These are phyloP conservation scores for Chionographis japonica DNA, from an alignment of 106 monocot genomes.

Conservation along the genomic window DNA sequence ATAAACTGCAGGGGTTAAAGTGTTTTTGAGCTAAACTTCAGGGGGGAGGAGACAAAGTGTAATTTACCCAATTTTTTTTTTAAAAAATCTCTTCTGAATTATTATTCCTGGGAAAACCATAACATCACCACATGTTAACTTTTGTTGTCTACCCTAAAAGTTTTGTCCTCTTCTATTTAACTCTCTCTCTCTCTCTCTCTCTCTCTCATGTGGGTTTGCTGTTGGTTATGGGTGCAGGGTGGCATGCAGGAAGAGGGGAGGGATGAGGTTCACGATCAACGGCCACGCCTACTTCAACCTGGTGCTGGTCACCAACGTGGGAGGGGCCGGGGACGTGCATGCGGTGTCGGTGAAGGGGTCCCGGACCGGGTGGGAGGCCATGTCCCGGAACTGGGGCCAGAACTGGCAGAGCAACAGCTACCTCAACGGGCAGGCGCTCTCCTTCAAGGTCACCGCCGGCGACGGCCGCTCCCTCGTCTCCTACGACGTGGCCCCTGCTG, in stretches of 20 bases:
- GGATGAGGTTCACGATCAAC: constrained; percentile 62
- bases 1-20: too few relatives aligned
- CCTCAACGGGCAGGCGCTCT: constrained; percentile 45
- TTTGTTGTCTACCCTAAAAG: too few relatives aligned
- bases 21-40: too few relatives aligned
- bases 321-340: constrained; percentile 46
- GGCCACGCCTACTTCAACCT: constrained; percentile 73
- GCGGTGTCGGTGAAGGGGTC: constrained; percentile 45
- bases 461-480: constrained; percentile 42
- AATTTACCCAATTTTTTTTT: too few relatives aligned
- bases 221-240: constrained; percentile 23
- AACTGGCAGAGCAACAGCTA: constrained; percentile 56
- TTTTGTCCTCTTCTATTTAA: too few relatives aligned
- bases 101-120: too few relatives aligned
- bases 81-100: too few relatives aligned
- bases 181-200: too few relatives aligned
- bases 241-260: constrained; percentile 46
- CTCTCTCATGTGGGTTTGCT: too few relatives aligned
- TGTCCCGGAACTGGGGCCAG: constrained; percentile 71
- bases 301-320: constrained; percentile 57
- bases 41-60: too few relatives aligned
- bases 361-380: constrained; percentile 46
- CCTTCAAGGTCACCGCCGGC: constrained; percentile 45
- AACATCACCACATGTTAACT: too few relatives aligned
- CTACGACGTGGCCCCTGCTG: constrained; percentile 40